Evolutionary conservation across 2,329 filamentous ascomycete species (phyloP), one percentile per base, ranked within the genome.

Genomic region (Fusarium floridanum): DNA sequence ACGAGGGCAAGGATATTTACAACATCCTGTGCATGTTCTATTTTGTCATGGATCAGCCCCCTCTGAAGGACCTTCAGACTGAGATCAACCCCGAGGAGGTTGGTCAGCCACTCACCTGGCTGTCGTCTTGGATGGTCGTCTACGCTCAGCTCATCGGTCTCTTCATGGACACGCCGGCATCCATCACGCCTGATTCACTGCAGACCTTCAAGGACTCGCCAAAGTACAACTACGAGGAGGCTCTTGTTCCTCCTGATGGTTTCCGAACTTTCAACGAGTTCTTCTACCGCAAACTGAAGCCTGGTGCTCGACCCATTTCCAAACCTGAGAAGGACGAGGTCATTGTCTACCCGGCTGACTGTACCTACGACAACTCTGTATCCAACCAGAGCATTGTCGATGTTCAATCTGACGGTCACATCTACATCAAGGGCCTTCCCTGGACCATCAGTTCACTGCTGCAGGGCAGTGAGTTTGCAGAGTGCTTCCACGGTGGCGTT

Each of bases 251-350:
- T 10, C 50, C 55, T 12, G 79, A 76, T 6, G 82, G 80, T 4
- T 83, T 78, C 66, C 72, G 71, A 11, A 81, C 81, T 22, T 86
- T 85, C 79, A 85, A 86, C 66, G 75, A 85, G 14, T 83, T 84
- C 72, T 86, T 85, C 70, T 73, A 81, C 24, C 82, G 84, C 11
- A 71, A 76, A 32, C 76, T 84, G 41, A 84, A 84, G 71, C 76
- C 77, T 5, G 82, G 80, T 9, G 61, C 74, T 34, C 76, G 83
- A 14, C 80, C 81, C 17, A 81, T 84, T 32, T 80, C 73, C 8
- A 67, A 70, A 10, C 73, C 77, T 2, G 32, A 75, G 3, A 74
- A 84, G 56, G 72, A 80, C 29, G 69, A 60, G 7, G 76, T 81
- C 67, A 80, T 84, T 56, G 75, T 79, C 50, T 81, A 79, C 62